phyloP scores from a whole-genome alignment of 1,284 basidiomycete genomes.

The Cryptococcus hybrid region DNA sequence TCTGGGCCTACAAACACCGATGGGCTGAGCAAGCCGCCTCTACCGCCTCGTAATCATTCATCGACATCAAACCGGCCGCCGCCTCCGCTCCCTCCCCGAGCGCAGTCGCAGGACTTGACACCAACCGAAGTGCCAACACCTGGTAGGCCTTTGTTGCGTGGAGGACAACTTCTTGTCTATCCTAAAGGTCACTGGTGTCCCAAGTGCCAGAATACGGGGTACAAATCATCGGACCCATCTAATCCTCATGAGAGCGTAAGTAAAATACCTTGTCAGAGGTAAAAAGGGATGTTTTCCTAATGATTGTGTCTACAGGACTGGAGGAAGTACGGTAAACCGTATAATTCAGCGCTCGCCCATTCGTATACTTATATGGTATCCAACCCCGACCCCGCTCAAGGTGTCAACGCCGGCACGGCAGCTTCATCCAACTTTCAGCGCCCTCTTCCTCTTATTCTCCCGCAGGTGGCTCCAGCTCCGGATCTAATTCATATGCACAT shows the following conservation, averaged over 20 bases:
- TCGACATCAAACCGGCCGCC: not conserved
- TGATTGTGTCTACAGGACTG: conserved; percentile 34
- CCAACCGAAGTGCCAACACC: conserved; percentile 44
- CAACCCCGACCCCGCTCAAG: not conserved
- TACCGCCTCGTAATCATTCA: conserved; percentile 17
- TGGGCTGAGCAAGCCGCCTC: conserved; percentile 7
- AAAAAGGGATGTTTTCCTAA: not conserved
- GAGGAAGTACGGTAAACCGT: conserved; percentile 47
- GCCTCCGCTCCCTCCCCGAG: not conserved
- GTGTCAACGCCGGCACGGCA: conserved; percentile 23
- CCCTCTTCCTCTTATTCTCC: conserved; percentile 23
- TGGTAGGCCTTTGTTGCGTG: conserved; percentile 40
- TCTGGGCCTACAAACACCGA: not conserved
- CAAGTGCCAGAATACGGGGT: conserved; percentile 50
- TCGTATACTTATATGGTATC: conserved; percentile 29
- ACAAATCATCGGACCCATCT: conserved; percentile 42
- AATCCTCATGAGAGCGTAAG: conserved; percentile 38
- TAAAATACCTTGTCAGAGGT: not conserved
- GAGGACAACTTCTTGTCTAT: conserved; percentile 45
- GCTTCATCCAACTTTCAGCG: conserved; percentile 40
- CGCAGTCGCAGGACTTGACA: conserved; percentile 14
- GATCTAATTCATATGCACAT: conserved; percentile 10
- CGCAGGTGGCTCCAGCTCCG: not conserved
- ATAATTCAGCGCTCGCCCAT: conserved; percentile 38
- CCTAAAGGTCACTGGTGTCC: conserved; percentile 38